Conservation (phyloP, 108 stramenopile genomes). For the Conticribra guillardii region DNA sequence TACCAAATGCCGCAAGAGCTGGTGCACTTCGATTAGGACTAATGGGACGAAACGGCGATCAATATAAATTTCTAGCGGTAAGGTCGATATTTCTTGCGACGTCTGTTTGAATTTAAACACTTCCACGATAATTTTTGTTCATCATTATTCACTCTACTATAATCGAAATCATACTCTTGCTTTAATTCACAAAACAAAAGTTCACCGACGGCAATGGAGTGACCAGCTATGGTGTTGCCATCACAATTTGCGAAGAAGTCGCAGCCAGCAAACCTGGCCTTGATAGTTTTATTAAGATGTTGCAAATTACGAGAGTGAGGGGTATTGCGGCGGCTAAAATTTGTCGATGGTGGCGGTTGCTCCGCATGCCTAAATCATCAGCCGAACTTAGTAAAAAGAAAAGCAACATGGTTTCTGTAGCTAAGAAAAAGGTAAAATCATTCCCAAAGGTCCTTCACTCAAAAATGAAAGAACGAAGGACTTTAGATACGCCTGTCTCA, state of each 20-base stretch:
- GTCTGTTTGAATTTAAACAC: not conserved
- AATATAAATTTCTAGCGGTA: slow-evolving; percentile 13
- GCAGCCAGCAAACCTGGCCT: not conserved
- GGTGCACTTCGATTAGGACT: not conserved
- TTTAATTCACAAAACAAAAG: not conserved
- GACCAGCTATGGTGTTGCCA: slow-evolving; percentile 8
- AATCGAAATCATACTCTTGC: not conserved
- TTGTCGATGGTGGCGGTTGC: not conserved
- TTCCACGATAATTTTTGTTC: not conserved
- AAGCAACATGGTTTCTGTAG: no score
- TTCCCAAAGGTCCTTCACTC: no score
- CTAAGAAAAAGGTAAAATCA: no score
- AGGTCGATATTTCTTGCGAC: not conserved
- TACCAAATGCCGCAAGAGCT: not conserved
- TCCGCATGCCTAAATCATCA: no score
- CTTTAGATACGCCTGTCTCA: no score
- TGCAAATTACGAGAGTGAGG: not conserved
- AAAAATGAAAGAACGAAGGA: no score
- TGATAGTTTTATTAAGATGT: not conserved
- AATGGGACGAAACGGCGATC: not conserved
- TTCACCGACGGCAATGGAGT: slow-evolving; percentile 20
- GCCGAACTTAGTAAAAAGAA: not conserved
- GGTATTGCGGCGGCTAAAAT: not conserved
- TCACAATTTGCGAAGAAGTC: slow-evolving; percentile 13
- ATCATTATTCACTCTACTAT: not conserved